Conservation (phyloP, 1,284 basidiomycete species). For the Mycosarcoma maydis region DNA sequence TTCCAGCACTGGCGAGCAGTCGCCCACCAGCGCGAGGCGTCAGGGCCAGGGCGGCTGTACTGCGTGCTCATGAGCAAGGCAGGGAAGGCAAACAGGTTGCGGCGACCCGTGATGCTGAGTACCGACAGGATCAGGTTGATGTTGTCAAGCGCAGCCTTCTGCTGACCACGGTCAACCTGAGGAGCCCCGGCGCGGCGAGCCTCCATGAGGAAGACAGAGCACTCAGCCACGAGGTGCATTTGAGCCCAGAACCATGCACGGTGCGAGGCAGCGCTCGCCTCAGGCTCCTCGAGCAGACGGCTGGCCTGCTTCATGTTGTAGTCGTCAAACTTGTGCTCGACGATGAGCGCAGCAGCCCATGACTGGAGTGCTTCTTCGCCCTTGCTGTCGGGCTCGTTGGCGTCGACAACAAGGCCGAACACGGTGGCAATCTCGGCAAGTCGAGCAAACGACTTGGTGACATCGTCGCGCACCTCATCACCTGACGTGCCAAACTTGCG, state of each 20-base stretch:
- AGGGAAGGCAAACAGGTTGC: conserved; percentile 45
- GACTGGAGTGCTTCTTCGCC: conserved; percentile 50
- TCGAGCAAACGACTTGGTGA: conserved; percentile 68
- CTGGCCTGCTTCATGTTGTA: conserved; percentile 67
- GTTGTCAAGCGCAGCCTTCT: conserved; percentile 44
- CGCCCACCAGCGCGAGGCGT: conserved; percentile 42
- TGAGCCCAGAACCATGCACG: conserved; percentile 69
- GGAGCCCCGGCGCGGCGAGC: conserved; percentile 43
- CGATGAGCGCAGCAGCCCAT: conserved; percentile 68
- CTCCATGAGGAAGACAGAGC: conserved; percentile 69
- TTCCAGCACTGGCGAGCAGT: conserved; percentile 51
- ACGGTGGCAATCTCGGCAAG: conserved; percentile 67
- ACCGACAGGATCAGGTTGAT: conserved; percentile 46
- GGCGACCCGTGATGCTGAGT: conserved; percentile 43
- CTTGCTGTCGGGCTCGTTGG: conserved; percentile 27
- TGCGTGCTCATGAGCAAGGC: conserved; percentile 47
- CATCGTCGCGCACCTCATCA: conserved; percentile 50
- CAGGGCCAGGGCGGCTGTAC: conserved; percentile 38
- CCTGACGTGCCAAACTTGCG: conserved; percentile 58
- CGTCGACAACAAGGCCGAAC: conserved; percentile 66
- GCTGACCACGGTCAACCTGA: conserved; percentile 34
- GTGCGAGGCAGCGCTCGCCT: conserved; percentile 54
- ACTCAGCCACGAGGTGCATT: conserved; percentile 70
- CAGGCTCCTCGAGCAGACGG: conserved; percentile 59
- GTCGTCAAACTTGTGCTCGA: conserved; percentile 68